Percentiles rank a stretch among this genome's conserved stretches.
These are phyloP conservation scores for Amauroascus verrucosus DNA, from an alignment of 2,329 filamentous ascomycete genomes.

Conservation along the genomic window DNA sequence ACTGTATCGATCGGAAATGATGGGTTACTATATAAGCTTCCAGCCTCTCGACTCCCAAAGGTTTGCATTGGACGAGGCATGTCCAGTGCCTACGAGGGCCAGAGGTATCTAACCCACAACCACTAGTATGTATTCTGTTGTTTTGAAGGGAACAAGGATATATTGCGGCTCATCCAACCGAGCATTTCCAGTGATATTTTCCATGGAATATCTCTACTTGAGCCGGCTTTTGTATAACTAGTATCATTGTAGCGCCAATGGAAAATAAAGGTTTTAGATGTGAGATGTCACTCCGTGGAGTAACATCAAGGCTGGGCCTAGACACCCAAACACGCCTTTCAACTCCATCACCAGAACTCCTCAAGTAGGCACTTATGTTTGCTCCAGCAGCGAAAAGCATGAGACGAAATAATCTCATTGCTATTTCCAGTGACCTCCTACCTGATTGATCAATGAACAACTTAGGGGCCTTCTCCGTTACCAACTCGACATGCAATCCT, in stretches of 20 bases:
- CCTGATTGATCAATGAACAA: slow-evolving; percentile 34
- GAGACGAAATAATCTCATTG: slow-evolving; percentile 5
- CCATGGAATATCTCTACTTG: too few species aligned
- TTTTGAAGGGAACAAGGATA: too few species aligned
- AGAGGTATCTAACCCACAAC: too few species aligned
- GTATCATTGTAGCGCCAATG: neutral
- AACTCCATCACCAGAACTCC: neutral
- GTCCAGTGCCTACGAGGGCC: too few species aligned
- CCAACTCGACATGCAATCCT: slow-evolving; percentile 21
- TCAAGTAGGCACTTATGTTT: neutral
- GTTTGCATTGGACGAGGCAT: too few species aligned
- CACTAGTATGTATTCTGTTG: too few species aligned
- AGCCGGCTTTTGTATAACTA: neutral
- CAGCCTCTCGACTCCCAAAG: too few species aligned
- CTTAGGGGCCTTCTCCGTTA: slow-evolving; percentile 35
- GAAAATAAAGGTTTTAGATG: too few species aligned
- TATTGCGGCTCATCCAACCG: too few species aligned
- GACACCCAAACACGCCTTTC: neutral
- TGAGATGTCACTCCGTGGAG: slow-evolving; percentile 1
- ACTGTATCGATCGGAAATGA: too few species aligned
- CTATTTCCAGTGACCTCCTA: slow-evolving; percentile 17
- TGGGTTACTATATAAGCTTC: too few species aligned
- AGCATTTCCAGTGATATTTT: too few species aligned
- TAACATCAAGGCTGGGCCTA: neutral
- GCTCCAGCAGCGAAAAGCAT: slow-evolving; percentile 5